phyloP scores from a whole-genome alignment of 2,329 filamentous ascomycete genomes.

The Ceratocystis cacaofunesta region DNA sequence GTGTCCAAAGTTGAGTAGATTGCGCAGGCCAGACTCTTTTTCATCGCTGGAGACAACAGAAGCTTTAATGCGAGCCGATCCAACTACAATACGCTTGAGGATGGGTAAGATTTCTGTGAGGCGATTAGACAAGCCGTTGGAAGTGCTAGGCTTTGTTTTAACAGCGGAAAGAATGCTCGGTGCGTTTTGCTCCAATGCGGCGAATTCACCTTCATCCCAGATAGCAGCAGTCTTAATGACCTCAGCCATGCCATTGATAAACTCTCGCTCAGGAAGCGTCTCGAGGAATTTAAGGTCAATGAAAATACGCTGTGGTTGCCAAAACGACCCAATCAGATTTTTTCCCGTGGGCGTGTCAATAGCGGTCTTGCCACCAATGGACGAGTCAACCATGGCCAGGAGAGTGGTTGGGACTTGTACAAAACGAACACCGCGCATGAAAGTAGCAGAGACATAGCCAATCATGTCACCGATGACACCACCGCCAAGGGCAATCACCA shows the following conservation, averaged over 20 bases:
- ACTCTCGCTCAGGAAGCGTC: slow-evolving; percentile 76
- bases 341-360: slow-evolving; percentile 95
- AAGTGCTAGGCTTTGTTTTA: slow-evolving; percentile 28
- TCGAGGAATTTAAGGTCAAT: slow-evolving; percentile 87
- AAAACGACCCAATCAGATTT: slow-evolving; percentile 90
- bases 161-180: slow-evolving; percentile 45
- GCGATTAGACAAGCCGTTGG: slow-evolving; percentile 28
- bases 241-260: slow-evolving; percentile 98
- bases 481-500: slow-evolving; percentile 86
- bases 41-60: slow-evolving; percentile 90
- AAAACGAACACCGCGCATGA: slow-evolving; percentile 94
- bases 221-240: slow-evolving; percentile 97
- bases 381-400: slow-evolving; percentile 94
- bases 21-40: slow-evolving; percentile 81
- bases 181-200: slow-evolving; percentile 68
- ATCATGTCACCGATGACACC: slow-evolving; percentile 98
- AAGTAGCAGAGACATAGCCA: slow-evolving; percentile 91
- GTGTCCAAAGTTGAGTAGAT: slow-evolving; percentile 93
- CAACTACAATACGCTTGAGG: slow-evolving; percentile 67
- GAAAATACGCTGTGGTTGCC: slow-evolving; percentile 89
- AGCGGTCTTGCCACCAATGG: slow-evolving; percentile 94
- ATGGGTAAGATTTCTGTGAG: slow-evolving; percentile 56
- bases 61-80: slow-evolving; percentile 85
- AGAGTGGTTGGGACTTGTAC: slow-evolving; percentile 93
- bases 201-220: slow-evolving; percentile 80